These are phyloP conservation scores for Tagetes erecta DNA, from an alignment of 129 eudicot species.

Conservation along the genomic window DNA sequence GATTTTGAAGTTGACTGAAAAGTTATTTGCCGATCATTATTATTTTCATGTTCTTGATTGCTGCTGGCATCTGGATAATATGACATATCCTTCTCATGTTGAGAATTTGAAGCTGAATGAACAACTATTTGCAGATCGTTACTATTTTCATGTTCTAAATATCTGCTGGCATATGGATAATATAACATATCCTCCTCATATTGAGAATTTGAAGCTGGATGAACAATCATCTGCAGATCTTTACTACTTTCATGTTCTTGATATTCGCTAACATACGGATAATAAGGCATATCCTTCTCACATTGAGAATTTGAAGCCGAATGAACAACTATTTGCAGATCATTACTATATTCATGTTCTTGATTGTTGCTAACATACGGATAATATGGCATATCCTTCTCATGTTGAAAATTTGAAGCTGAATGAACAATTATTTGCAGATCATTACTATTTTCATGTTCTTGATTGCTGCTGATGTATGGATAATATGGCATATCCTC, in stretches of 20 bases:
- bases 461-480: constrained; percentile 36
- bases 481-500: constrained; percentile 39
- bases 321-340: constrained; percentile 34
- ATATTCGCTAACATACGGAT: constrained; percentile 36
- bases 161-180: constrained; percentile 36
- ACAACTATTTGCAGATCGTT: constrained; percentile 36
- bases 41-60: constrained; percentile 41
- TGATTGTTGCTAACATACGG: constrained; percentile 36
- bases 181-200: constrained; percentile 40
- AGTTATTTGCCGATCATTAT: constrained; percentile 33
- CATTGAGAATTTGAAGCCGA: constrained; percentile 52
- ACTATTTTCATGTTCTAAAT: constrained; percentile 37
- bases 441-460: constrained; percentile 34
- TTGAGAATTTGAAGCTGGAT: constrained; percentile 50
- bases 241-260: constrained; percentile 38
- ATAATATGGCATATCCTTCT: constrained; percentile 39
- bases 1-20: constrained; percentile 51
- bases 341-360: constrained; percentile 35
- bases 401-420: constrained; percentile 52
- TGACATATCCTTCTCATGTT: constrained; percentile 7
- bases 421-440: constrained; percentile 36
- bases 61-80: constrained; percentile 35
- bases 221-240: constrained; percentile 34
- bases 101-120: constrained; percentile 55
- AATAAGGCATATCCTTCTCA: constrained; percentile 38